Conservation (phyloP, 1,284 basidiomycete species). For the Cronartium quercuum region DNA sequence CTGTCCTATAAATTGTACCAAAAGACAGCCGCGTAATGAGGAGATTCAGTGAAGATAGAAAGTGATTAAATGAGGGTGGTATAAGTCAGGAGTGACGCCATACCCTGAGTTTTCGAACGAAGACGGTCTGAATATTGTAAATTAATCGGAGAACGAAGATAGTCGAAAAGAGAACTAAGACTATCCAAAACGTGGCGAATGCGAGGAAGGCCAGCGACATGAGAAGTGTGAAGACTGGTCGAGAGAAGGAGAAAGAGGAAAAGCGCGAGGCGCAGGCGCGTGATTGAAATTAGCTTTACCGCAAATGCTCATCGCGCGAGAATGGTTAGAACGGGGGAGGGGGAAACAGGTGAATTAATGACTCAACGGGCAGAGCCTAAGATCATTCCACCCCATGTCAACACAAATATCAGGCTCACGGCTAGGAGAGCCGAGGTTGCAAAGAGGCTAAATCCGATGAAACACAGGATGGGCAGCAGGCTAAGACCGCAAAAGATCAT, state of each 20-base stretch:
- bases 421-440: constrained; percentile 40
- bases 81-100: background rate
- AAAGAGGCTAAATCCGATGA: constrained; percentile 40
- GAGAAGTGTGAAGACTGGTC: constrained; percentile 14
- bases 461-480: constrained; percentile 40
- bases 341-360: background rate
- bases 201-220: constrained; percentile 19
- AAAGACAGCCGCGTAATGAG: background rate
- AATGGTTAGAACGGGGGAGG: background rate
- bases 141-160: constrained; percentile 22
- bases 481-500: constrained; percentile 38
- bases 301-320: background rate
- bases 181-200: constrained; percentile 23
- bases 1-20: background rate
- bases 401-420: constrained; percentile 31
- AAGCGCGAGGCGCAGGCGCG: background rate
- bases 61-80: background rate
- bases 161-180: constrained; percentile 9
- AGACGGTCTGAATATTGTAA: constrained; percentile 15
- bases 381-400: constrained; percentile 27
- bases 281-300: background rate
- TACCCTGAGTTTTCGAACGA: constrained; percentile 21
- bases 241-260: background rate
- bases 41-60: background rate
- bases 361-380: constrained; percentile 33